These are phyloP conservation scores for Leccinum pachyderme DNA, from an alignment of 1,284 basidiomycete genomes.

Conservation along the genomic window DNA sequence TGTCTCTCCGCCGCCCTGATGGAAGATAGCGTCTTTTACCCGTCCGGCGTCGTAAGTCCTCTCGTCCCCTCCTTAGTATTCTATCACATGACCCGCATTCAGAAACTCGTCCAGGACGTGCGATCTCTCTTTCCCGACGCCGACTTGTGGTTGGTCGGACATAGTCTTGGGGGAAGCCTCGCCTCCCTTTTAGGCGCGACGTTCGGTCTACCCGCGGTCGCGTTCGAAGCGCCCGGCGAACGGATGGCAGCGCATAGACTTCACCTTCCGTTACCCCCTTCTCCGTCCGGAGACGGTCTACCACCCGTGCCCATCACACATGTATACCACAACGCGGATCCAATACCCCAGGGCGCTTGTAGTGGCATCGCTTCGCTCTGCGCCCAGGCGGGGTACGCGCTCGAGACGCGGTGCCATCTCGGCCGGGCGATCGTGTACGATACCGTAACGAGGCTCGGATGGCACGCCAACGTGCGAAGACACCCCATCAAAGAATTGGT, in stretches of 20 bases:
- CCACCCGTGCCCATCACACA: slow-evolving; percentile 58
- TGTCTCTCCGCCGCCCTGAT: slow-evolving; percentile 86
- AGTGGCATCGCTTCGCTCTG: slow-evolving; percentile 67
- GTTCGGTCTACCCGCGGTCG: slow-evolving; percentile 90
- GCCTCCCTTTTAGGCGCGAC: slow-evolving; percentile 88
- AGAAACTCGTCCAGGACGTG: slow-evolving; percentile 78
- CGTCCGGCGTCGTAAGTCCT: slow-evolving; percentile 66
- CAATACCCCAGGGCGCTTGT: slow-evolving; percentile 76
- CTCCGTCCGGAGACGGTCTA: slow-evolving; percentile 16
- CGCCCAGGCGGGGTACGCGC: slow-evolving; percentile 65
- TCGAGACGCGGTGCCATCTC: slow-evolving; percentile 72
- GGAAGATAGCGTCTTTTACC: slow-evolving; percentile 91
- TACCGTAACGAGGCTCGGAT: slow-evolving; percentile 81
- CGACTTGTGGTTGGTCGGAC: slow-evolving; percentile 91
- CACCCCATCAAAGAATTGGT: slow-evolving; percentile 83
- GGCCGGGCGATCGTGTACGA: slow-evolving; percentile 78
- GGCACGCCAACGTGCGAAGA: slow-evolving; percentile 79
- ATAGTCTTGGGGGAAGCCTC: slow-evolving; percentile 85
- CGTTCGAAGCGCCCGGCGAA: slow-evolving; percentile 94
- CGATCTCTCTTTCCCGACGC: slow-evolving; percentile 79
- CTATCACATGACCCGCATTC: slow-evolving; percentile 5
- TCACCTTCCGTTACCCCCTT: slow-evolving; percentile 74
- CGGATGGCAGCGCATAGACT: slow-evolving; percentile 82
- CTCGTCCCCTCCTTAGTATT: background rate
- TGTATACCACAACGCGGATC: slow-evolving; percentile 80